Percentiles rank a stretch among this genome's conserved stretches.
phyloP scores from a whole-genome alignment of 176 grass and related monocot species.

The Triticum aestivum region IWGSC_CS_RefSeq_v2.1 NC_057807.1:524032388-524032887 shows the following conservation, averaged over 20 bases:
- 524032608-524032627: background rate
- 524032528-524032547: background rate
- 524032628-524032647: background rate
- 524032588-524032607: slow-evolving; percentile 23
- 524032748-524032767: slow-evolving; percentile 20
- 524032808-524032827: slow-evolving; percentile 1
- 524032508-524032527: slow-evolving; percentile 9
- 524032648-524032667: slow-evolving; percentile 17
- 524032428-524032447: slow-evolving; percentile 7
- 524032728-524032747: slow-evolving; percentile 25
- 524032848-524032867: background rate
- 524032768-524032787: slow-evolving; percentile 15
- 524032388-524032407: slow-evolving; percentile 8
- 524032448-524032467: background rate
- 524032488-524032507: slow-evolving; percentile 21
- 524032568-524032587: slow-evolving; percentile 26
- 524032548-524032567: slow-evolving; percentile 6
- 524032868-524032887: background rate
- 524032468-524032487: slow-evolving; percentile 21
- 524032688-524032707: slow-evolving; percentile 14
- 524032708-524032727: slow-evolving; percentile 16
- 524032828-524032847: slow-evolving; percentile 27
- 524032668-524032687: slow-evolving; percentile 27
- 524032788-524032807: slow-evolving; percentile 19
- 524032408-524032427: slow-evolving; percentile 17